These are phyloP conservation scores for Colletotrichum sojae DNA, from an alignment of 2,329 filamentous ascomycete species.

Conservation along the genomic window DNA sequence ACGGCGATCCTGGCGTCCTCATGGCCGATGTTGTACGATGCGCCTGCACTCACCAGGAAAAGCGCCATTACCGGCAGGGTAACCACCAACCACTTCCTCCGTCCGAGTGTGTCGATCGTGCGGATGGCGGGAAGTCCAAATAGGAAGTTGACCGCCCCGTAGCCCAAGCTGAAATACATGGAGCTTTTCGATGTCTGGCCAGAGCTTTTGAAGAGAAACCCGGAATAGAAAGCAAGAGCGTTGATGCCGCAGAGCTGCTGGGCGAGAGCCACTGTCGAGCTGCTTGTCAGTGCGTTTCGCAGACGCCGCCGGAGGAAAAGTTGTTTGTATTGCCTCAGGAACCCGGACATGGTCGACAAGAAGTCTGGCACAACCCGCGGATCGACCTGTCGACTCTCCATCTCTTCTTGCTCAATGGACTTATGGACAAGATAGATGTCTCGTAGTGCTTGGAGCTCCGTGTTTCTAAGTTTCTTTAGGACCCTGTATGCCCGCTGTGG, in stretches of 20 bases:
- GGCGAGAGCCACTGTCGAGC: slow-evolving; percentile 50
- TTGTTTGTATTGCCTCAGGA: slow-evolving; percentile 47
- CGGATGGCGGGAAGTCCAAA: slow-evolving; percentile 58
- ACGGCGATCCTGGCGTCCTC: slow-evolving; percentile 48
- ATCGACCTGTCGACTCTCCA: background rate
- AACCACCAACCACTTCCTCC: slow-evolving; percentile 58
- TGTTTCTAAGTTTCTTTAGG: slow-evolving; percentile 53
- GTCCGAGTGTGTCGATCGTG: slow-evolving; percentile 58
- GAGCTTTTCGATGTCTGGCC: slow-evolving; percentile 42
- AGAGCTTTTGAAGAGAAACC: slow-evolving; percentile 45
- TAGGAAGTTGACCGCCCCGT: slow-evolving; percentile 58
- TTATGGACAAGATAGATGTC: slow-evolving; percentile 57
- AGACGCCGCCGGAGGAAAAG: slow-evolving; percentile 48
- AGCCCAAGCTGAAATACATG: slow-evolving; percentile 52
- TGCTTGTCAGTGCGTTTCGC: slow-evolving; percentile 51
- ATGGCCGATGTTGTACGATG: slow-evolving; percentile 50
- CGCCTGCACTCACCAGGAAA: slow-evolving; percentile 56
- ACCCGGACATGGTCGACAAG: slow-evolving; percentile 45
- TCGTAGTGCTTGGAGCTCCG: slow-evolving; percentile 57
- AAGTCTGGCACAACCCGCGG: slow-evolving; percentile 10
- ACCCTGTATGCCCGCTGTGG: slow-evolving; percentile 52
- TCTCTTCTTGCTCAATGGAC: slow-evolving; percentile 48
- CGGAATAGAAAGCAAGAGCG: slow-evolving; percentile 61
- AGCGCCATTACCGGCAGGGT: slow-evolving; percentile 61
- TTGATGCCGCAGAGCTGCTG: slow-evolving; percentile 55